Percentiles rank a stretch among this genome's conserved stretches.
Evolutionary conservation across 371 early-diverging fungal genomes (phyloP).

Genomic region (Mortierella sp.): DNA sequence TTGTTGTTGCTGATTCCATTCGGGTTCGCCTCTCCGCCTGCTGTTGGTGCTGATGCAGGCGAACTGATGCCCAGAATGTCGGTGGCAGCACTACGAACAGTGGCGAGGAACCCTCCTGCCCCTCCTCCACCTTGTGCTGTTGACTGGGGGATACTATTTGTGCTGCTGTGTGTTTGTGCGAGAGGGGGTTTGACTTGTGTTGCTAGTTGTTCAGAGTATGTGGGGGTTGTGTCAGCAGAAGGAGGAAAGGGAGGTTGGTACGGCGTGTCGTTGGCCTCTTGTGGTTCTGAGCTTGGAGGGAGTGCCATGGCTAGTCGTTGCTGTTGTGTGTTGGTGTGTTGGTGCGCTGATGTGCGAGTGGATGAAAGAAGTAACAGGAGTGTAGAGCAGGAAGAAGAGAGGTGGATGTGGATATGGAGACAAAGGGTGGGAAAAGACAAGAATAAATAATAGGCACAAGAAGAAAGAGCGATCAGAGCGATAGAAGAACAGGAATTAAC

Average conservation of each 20-base stretch:
- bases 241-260: not conserved
- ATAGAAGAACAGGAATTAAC: not conserved
- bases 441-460: not conserved
- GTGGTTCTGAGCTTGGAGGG: not conserved
- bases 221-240: not conserved
- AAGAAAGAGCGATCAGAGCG: not conserved
- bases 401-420: not conserved
- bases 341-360: not conserved
- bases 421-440: not conserved
- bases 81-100: conserved; percentile 2
- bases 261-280: not conserved
- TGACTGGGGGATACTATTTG: not conserved
- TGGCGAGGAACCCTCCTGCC: conserved; percentile 1
- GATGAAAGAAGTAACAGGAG: not conserved
- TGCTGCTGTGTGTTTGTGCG: not conserved
- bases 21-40: not conserved
- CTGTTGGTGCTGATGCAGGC: not conserved
- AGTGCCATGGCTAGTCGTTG: not conserved
- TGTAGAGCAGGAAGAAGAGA: not conserved
- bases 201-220: not conserved
- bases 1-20: not conserved
- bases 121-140: not conserved
- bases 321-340: not conserved
- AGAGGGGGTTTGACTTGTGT: conserved; percentile 3
- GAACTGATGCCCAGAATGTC: conserved; percentile 8